Evolutionary conservation across 805 yeast species (phyloP), one percentile per base, ranked within the genome.

Genomic region (Kodamaea neixiangensis): DNA sequence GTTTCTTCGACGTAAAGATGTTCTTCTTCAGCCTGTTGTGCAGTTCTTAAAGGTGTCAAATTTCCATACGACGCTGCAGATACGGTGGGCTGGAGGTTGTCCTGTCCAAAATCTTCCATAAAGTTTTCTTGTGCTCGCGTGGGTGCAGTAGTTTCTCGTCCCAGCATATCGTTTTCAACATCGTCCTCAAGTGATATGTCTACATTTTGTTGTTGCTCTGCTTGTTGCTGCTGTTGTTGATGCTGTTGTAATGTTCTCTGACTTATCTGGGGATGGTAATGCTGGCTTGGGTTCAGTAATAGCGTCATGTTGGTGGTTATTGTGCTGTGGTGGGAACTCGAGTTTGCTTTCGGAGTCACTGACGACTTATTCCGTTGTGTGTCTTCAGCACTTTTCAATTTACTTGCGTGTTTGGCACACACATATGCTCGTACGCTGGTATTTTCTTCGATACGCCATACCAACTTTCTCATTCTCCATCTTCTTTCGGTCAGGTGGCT

Each of bases 401-500:
- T 85, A 9, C 68, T 55, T 38, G 66, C 66, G 64, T 89, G 96
- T 33, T 69, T 63, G 7, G 68, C 65, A 68, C 97, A 91, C 25
- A 84, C 70, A 57, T 71, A 64, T 2, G 82, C 78, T 54, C 78
- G 76, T 14, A 89, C 75, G 59, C 84, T 81, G n/a, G 85, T 78
- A 45, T 77, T 79, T 64, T 94, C 98, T 62, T 93, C 97, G 13
- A 94, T 79, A 61, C 89, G 78, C 98, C 98, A 94, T 51, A 78
- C 78, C 39, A 94, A 69, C 63, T 90, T 89, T 45, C 97, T 77
- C 92, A 94, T 86, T 68, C 96, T 80, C 99, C 99, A 94, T 55
- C 97, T 76, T 50, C 81, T 66, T 51, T 79, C 85, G 10, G 75
- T 72, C 4, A 80, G 73, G 3, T 79, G 67, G 49, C 62, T 67